Conservation (phyloP, 106 monocot genomes). For the Dioscorea dumetorum region DNA sequence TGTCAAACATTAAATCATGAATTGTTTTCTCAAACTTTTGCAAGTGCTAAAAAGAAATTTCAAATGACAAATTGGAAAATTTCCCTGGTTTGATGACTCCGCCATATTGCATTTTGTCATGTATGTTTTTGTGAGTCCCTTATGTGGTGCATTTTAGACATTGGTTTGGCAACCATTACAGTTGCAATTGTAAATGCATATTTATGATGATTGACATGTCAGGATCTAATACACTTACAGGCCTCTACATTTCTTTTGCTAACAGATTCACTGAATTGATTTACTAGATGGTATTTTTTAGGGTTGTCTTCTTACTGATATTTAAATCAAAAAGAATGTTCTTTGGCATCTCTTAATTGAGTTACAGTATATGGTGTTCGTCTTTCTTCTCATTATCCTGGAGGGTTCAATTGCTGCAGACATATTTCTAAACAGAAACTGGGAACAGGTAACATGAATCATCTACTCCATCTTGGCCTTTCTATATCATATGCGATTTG, state of each 20-base stretch:
- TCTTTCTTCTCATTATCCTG: conserved; percentile 19
- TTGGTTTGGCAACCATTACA: no score
- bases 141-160: no score
- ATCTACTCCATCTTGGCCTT: not conserved
- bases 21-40: no score
- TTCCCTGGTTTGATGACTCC: no score
- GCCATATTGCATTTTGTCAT: no score
- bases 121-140: no score
- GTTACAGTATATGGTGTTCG: conserved; percentile 30
- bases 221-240: not conserved
- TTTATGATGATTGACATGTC: not conserved
- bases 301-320: not conserved
- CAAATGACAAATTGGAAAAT: no score
- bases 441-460: conserved; percentile 5
- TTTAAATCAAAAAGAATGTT: not conserved
- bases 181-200: not conserved
- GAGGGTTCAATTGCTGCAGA: conserved; percentile 6
- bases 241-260: not conserved
- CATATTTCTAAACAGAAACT: conserved; percentile 13
- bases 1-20: no score
- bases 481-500: not conserved
- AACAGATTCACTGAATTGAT: not conserved
- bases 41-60: no score
- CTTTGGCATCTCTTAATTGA: not conserved
- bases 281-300: not conserved